A percentile compares a stretch with the other conserved stretches of the same genome.
These are phyloP conservation scores for Mucor indicus DNA, from an alignment of 371 early-diverging fungal species.

Conservation along the genomic window DNA sequence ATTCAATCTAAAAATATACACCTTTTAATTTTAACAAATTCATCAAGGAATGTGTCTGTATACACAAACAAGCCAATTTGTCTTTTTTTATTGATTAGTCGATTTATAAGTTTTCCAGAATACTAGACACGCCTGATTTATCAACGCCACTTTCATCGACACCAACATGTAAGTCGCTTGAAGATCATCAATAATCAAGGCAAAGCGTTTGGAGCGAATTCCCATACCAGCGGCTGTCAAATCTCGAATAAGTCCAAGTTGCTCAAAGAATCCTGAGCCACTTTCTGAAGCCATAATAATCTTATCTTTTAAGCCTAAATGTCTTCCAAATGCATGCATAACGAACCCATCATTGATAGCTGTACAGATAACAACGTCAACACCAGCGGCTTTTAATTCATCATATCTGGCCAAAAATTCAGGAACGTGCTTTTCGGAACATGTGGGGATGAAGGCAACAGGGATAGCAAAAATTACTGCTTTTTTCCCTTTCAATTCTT, in stretches of 20 bases:
- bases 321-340: conserved; percentile 72
- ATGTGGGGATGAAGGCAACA: conserved; percentile 81
- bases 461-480: conserved; percentile 81
- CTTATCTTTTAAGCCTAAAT: conserved; percentile 52
- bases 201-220: conserved; percentile 64
- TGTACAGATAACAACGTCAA: conserved; percentile 64
- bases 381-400: conserved; percentile 65
- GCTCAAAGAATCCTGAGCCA: conserved; percentile 58
- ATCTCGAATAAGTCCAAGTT: conserved; percentile 64
- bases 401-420: conserved; percentile 48
- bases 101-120: conserved; percentile 20
- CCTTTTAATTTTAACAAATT: too few species aligned
- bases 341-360: conserved; percentile 65
- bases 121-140: conserved; percentile 34
- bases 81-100: too few species aligned
- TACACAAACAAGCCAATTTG: too few species aligned
- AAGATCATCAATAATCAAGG: conserved; percentile 70
- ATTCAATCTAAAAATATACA: too few species aligned
- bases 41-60: too few species aligned
- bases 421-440: conserved; percentile 75
- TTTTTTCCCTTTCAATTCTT: conserved; percentile 70
- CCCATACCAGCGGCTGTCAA: conserved; percentile 38
- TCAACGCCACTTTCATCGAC: conserved; percentile 53
- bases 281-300: conserved; percentile 74
- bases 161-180: conserved; percentile 70